These are phyloP conservation scores for Backusella westeae DNA, from an alignment of 192 early-diverging fungal species.

Conservation along the genomic window DNA sequence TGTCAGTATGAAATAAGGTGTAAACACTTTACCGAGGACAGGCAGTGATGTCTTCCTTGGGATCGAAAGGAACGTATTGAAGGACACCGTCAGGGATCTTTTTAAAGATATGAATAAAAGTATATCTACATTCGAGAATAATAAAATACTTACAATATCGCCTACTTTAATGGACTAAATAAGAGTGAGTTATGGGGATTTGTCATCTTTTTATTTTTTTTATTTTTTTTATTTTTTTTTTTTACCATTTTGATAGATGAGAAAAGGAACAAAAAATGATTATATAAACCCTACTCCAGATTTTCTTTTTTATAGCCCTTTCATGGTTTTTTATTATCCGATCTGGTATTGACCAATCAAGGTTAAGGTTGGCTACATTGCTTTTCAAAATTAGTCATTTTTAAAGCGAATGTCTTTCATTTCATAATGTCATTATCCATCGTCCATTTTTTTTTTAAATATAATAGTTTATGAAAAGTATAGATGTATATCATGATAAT, in stretches of 20 bases:
- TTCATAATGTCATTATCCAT: too few species aligned
- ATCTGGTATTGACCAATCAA: neutral
- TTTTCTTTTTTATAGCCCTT: neutral
- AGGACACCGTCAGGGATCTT: conserved; percentile 33
- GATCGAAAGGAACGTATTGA: conserved; percentile 31
- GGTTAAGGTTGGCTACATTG: neutral
- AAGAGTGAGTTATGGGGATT: too few species aligned
- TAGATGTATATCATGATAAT: too few species aligned
- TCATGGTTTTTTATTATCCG: neutral
- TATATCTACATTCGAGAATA: neutral
- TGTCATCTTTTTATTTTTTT: neutral
- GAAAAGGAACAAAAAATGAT: conserved; percentile 7
- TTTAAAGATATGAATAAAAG: neutral
- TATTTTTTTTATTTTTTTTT: neutral
- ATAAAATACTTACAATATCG: conserved; percentile 28
- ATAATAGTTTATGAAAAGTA: too few species aligned
- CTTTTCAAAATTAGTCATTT: too few species aligned
- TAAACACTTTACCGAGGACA: conserved; percentile 30
- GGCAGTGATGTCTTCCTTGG: conserved; percentile 36
- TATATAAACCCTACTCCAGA: neutral
- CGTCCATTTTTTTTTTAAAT: too few species aligned
- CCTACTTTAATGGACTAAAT: conserved; percentile 27
- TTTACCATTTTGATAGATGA: conserved; percentile 13
- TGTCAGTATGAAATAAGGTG: neutral
- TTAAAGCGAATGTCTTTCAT: too few species aligned